Evolutionary conservation across 1,284 basidiomycete species (phyloP), one percentile per base, ranked within the genome.

Genomic region (Ganoderma sinense): DNA sequence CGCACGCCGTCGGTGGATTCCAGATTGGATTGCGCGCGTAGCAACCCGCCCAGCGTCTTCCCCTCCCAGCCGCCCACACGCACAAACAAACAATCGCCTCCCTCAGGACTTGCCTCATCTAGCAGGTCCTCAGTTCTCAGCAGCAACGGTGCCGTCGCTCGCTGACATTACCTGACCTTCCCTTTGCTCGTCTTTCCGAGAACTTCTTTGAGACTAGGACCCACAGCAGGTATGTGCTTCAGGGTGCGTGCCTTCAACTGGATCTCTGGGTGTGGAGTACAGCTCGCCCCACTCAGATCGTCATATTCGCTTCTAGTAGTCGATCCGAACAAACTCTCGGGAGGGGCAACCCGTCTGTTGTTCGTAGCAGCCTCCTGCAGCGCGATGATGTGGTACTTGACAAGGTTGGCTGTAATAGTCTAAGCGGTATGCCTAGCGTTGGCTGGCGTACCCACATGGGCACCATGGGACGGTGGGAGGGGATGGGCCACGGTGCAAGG

Each of bases 11-110:
- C 33, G 33, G 33, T 33, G 33, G 33, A 33, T 33, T 18, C 3
- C n/a, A 16, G 56, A 58, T 39, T 58, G 56, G 33, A 58, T 58
- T 58, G 56, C 56, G 56, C 26, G 10, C 14, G 56, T 33, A 58
- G 33, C 31, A 13, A 36, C 56, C 31, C 31, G 45, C 33, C n/a
- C n/a, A 13, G 36, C 39, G 36, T 33, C 48, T 51, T 1, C 48
- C 48, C 23, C 26, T 36, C 33, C n/a, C 39, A 60, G 59, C 59
- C 59, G 59, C 59, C 39, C n/a, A 60, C 59, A 41, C 59, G 36
- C 33, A 60, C 59, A 60, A 60, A 60, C 33, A 60, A 60, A 60
- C 58, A 59, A 59, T 26, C 18, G 43, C 43, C 16, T 48, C 45
- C 4, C 45, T 48, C n/a, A 23, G n/a, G n/a, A 48, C 45, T 48